Evolutionary conservation across 1,284 basidiomycete species (phyloP), one percentile per base, ranked within the genome.

Genomic region (Moesziomyces sp.): DNA sequence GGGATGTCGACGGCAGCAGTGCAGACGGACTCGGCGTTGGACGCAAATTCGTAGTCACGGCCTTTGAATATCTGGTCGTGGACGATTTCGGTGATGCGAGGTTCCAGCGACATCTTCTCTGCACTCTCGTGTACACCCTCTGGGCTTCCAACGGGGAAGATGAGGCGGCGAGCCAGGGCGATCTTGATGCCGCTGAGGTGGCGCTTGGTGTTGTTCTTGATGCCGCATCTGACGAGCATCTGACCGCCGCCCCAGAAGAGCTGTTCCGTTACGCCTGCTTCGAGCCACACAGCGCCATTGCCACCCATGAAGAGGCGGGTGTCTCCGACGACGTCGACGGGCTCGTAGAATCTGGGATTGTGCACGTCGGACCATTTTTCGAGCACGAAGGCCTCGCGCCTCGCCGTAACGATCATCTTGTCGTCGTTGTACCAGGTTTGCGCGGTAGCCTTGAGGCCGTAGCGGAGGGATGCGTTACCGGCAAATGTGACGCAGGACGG

Each of bases 221-320:
- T 57, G 9, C 79, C 77, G 30, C 71, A 65, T 8, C 77, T 58
- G 14, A 81, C 55, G 45, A 79, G 60, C 45, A 80, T 60, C 51
- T 73, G 72, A 11, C 69, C 71, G 11, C 80, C 80, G 10, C 69
- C 70, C 59, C 71, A 70, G 59, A 79, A 80, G 48, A 81, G 69
- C 49, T 68, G 65, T 42, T 77, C 66, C 3, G 57, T 44, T 18
- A 81, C 58, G 24, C 72, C 72, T 21, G 80, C 80, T 46, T 81
- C 80, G 45, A 81, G 69, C 78, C 78, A 81, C 21, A 81, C 71
- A 23, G 73, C 75, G 34, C 80, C 78, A 19, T 69, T 75, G 30
- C 80, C 80, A 4, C 80, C 80, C 77, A 81, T 80, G 62, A 81
- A 81, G 26, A 81, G 61, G 9, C 77, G 64, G 19, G 80, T 80